phyloP scores from a whole-genome alignment of 1,284 basidiomycete genomes.

The Boletellus dicymbophilus region DNA sequence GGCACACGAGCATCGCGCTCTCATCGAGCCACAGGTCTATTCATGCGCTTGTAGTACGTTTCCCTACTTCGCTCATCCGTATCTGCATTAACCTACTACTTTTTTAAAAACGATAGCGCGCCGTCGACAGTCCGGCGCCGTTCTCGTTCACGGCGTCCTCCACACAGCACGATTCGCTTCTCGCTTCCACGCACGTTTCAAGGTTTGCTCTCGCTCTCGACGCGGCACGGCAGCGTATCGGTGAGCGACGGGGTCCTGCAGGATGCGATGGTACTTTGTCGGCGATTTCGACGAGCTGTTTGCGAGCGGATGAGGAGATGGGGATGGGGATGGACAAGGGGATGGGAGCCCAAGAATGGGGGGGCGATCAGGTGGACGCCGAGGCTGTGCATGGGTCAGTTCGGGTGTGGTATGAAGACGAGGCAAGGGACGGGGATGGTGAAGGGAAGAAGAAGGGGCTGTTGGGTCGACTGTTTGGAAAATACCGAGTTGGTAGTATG shows the following conservation, averaged over 20 bases:
- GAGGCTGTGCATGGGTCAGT: constrained; percentile 18
- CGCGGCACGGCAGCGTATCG: constrained; percentile 14
- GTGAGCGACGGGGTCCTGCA: constrained; percentile 12
- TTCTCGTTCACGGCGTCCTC: constrained; percentile 13
- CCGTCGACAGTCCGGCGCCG: constrained; percentile 9
- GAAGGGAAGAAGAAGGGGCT: constrained; percentile 11
- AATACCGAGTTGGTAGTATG: neutral
- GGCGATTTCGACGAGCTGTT: constrained; percentile 20
- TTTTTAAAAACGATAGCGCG: no score
- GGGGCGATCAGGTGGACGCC: constrained; percentile 21
- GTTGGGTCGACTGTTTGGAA: constrained; percentile 21
- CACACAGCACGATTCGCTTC: constrained; percentile 17
- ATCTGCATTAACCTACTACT: no score
- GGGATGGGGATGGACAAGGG: no score
- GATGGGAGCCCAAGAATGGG: no score
- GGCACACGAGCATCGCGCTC: constrained; percentile 18
- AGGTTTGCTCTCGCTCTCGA: constrained; percentile 22
- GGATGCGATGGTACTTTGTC: constrained; percentile 24
- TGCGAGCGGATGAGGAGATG: no score
- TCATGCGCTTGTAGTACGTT: constrained; percentile 15
- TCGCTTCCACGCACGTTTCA: constrained; percentile 24
- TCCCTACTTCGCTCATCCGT: neutral
- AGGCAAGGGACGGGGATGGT: neutral
- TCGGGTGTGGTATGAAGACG: constrained; percentile 23
- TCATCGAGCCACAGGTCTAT: constrained; percentile 11